Conservation (phyloP, 441 rosid species). For the Iberis amara region DNA sequence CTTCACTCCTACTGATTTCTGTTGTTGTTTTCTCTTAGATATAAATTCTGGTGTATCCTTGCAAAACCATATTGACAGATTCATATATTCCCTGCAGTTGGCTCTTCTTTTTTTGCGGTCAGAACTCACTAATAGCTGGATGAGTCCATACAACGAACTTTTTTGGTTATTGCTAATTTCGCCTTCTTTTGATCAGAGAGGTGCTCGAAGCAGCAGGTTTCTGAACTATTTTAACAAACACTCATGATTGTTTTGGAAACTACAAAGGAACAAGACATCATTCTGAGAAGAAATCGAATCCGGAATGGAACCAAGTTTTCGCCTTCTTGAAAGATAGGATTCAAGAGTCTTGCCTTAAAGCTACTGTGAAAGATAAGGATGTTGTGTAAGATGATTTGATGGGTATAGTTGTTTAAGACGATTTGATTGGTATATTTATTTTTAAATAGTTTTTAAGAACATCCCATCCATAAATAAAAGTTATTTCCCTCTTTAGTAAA, state of each 20-base stretch:
- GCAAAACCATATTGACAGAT: slow-evolving; percentile 75
- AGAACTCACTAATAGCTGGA: slow-evolving; percentile 18
- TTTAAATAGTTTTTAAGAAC: too few relatives aligned
- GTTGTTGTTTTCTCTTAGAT: slow-evolving; percentile 44
- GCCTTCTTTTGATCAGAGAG: slow-evolving; percentile 51
- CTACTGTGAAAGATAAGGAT: slow-evolving; percentile 62
- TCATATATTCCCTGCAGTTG: slow-evolving; percentile 86
- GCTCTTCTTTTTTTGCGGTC: slow-evolving; percentile 96
- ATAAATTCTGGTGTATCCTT: slow-evolving; percentile 3
- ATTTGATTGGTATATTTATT: too few relatives aligned
- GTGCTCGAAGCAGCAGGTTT: slow-evolving; percentile 85
- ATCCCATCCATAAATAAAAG: too few relatives aligned
- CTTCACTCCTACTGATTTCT: slow-evolving; percentile 1
- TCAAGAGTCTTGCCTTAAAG: slow-evolving; percentile 65
- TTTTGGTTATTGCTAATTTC: slow-evolving; percentile 17
- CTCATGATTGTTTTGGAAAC: slow-evolving; percentile 82
- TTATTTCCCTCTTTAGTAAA: too few relatives aligned
- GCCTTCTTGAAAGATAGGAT: slow-evolving; percentile 72
- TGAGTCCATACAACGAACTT: background rate
- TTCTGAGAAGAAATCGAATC: slow-evolving; percentile 70
- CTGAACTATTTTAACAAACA: slow-evolving; percentile 78
- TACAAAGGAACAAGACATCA: slow-evolving; percentile 67
- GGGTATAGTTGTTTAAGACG: slow-evolving; percentile 48
- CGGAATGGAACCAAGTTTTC: slow-evolving; percentile 80
- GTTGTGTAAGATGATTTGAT: slow-evolving; percentile 59